phyloP scores from a whole-genome alignment of 2,329 filamentous ascomycete species.

The Massarina eburnea region DNA sequence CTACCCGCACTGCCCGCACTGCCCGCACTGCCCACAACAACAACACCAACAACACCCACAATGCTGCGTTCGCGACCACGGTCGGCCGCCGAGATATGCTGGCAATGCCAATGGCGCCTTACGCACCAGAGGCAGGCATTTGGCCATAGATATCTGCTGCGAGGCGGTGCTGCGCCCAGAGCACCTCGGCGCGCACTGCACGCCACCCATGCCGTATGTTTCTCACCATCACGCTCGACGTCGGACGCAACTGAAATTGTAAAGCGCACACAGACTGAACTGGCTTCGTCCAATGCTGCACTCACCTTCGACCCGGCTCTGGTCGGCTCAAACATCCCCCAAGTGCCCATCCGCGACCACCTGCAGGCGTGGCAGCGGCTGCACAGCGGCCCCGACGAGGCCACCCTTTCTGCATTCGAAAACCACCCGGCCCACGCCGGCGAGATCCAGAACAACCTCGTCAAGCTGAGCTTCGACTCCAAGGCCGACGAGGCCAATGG shows the following conservation, averaged over 20 bases:
- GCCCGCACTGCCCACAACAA: not conserved
- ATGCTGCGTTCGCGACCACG: conserved; percentile 21
- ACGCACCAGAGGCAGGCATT: conserved; percentile 5
- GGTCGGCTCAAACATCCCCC: conserved; percentile 11
- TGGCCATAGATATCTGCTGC: conserved; percentile 3
- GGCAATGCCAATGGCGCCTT: conserved; percentile 29
- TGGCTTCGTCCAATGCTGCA: conserved; percentile 7
- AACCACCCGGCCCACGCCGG: conserved; percentile 24
- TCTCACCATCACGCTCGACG: not conserved
- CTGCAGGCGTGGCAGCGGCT: conserved; percentile 48
- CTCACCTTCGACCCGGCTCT: conserved; percentile 14
- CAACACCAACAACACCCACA: conserved; percentile 2
- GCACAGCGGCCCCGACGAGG: conserved; percentile 37
- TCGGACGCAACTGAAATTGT: conserved; percentile 10
- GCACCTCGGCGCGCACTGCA: conserved; percentile 26
- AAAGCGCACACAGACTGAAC: conserved; percentile 17
- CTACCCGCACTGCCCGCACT: no score
- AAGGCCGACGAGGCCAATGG: conserved; percentile 27
- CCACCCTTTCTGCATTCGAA: conserved; percentile 32
- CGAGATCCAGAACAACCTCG: conserved; percentile 27
- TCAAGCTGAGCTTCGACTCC: conserved; percentile 21
- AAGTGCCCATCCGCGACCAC: conserved; percentile 28
- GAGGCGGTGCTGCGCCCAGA: conserved; percentile 8
- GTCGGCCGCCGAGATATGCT: conserved; percentile 20
- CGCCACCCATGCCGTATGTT: conserved; percentile 20